Base-by-base conservation (phyloP, 164 flowering plant species). In the Pachysandra terminalis region DNA sequence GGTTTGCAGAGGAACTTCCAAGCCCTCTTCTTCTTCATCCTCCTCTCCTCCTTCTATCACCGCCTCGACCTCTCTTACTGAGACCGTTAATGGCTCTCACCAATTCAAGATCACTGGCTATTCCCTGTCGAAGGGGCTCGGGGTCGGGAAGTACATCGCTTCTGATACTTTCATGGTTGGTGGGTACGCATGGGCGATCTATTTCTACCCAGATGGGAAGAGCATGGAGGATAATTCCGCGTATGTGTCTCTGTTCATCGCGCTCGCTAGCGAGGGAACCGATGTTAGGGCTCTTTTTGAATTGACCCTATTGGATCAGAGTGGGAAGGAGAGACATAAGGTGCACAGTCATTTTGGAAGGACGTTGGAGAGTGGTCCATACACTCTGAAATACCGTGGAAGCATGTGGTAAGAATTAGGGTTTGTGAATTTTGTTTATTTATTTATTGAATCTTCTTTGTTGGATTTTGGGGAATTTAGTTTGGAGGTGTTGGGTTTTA, bases 201-300 rank as follows among this genome's bases (percentile, higher is more conserved):
- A 92, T 55, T n/a, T n/a, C n/a, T n/a, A n/a, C n/a, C n/a, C n/a
- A n/a, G n/a, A n/a, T n/a, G n/a, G n/a, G n/a, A n/a, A 92, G 80
- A 90, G 91, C 71, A 65, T 52, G 3, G 98, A 90, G 70, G 98
- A 92, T 61, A 90, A 92, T 78, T 82, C 90, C 8, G 65, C 76
- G 27, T 86, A 93, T 48, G 95, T 93, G 5, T 90, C 96, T 17
- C n/a, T n/a, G n/a, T n/a, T n/a, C n/a, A n/a, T n/a, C n/a, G n/a
- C n/a, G n/a, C n/a, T n/a, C n/a, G n/a, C 91, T 5, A 93, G 98
- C 66, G 96, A 93, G 24, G 98, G 95, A 4, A 84, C 88, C 10
- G 96, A 93, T 70, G 96, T 93, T 10, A 82, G 95, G 74, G 96
- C 98, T 10, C 80, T 93, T 24, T 93, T 90, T 61, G 93, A 93